These are phyloP conservation scores for Leucosporidium creatinivorum DNA, from an alignment of 768 basidiomycete species.

Conservation along the genomic window DNA sequence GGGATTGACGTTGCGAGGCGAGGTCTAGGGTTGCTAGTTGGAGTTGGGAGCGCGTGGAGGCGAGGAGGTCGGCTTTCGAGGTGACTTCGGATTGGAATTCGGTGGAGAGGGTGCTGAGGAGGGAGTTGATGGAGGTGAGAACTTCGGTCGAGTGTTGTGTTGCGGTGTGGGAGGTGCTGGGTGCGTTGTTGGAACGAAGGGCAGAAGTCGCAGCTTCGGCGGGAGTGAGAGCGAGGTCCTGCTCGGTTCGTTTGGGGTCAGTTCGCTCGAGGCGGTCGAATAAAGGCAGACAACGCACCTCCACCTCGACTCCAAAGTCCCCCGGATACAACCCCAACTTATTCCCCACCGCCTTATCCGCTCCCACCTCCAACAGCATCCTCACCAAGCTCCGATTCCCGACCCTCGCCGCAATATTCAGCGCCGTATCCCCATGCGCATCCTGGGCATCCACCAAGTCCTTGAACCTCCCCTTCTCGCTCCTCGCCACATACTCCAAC, in stretches of 20 bases:
- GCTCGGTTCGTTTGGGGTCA: conserved; percentile 43
- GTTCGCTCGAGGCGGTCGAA: no score
- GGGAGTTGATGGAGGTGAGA: conserved; percentile 71
- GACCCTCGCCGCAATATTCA: conserved; percentile 90
- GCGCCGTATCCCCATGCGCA: conserved; percentile 86
- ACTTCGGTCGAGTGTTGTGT: conserved; percentile 79
- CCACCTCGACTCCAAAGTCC: conserved; percentile 73
- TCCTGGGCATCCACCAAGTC: conserved; percentile 85
- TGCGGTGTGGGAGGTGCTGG: conserved; percentile 44
- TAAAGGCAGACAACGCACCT: not conserved
- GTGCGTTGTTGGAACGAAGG: not conserved
- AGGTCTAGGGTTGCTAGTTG: conserved; percentile 83
- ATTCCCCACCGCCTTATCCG: conserved; percentile 79
- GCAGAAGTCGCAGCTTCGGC: conserved; percentile 58
- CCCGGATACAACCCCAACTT: conserved; percentile 87
- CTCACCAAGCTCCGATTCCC: conserved; percentile 82
- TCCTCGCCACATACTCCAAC: conserved; percentile 59
- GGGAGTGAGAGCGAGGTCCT: conserved; percentile 69
- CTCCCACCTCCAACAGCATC: conserved; percentile 82
- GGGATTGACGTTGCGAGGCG: conserved; percentile 74
- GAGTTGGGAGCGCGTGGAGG: conserved; percentile 76
- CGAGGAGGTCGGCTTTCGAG: conserved; percentile 76
- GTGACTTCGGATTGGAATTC: conserved; percentile 81
- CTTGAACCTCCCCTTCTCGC: conserved; percentile 60
- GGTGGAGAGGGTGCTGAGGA: conserved; percentile 67